These are phyloP conservation scores for Diaporthe vexans DNA, from an alignment of 2,329 filamentous ascomycete species.

Conservation along the genomic window DNA sequence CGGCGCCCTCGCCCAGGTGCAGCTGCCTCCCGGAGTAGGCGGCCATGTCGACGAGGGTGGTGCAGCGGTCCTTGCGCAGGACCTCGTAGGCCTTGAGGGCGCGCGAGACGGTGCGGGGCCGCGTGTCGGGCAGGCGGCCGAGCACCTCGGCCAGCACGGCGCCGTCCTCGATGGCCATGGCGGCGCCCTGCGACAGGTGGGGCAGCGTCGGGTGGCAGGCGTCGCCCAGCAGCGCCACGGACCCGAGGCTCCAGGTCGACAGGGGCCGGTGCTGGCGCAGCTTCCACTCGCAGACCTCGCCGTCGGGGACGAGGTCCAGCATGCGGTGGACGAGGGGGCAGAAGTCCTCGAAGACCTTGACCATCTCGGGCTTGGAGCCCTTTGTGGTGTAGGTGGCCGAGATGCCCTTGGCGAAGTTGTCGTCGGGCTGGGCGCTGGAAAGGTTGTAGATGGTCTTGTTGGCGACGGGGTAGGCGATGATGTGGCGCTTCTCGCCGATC, in stretches of 20 bases:
- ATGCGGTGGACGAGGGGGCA: constrained; percentile 71
- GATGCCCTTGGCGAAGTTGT: constrained; percentile 70
- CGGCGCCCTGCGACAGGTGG: constrained; percentile 76
- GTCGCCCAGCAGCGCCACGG: constrained; percentile 72
- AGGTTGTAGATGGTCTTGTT: constrained; percentile 76
- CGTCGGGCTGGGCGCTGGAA: constrained; percentile 73
- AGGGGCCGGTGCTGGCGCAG: constrained; percentile 71
- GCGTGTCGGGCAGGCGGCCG: constrained; percentile 53
- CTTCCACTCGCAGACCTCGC: constrained; percentile 75
- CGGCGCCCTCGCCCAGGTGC: constrained; percentile 70
- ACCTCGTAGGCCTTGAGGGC: constrained; percentile 68
- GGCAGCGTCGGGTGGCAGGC: constrained; percentile 78
- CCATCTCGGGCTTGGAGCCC: constrained; percentile 72
- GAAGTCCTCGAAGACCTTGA: constrained; percentile 73
- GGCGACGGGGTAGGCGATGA: constrained; percentile 83
- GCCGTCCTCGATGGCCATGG: constrained; percentile 78
- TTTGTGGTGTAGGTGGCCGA: constrained; percentile 74
- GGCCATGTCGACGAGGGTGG: constrained; percentile 67
- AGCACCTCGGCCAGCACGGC: constrained; percentile 71
- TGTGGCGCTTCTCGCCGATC: constrained; percentile 82
- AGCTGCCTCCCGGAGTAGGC: constrained; percentile 66
- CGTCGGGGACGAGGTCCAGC: constrained; percentile 72
- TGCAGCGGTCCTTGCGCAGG: constrained; percentile 68
- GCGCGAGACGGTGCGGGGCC: constrained; percentile 58
- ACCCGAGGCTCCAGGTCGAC: constrained; percentile 70